Percentiles rank a stretch among this genome's conserved stretches.
Evolutionary conservation across 257 asterid species (phyloP).

Genomic region (Anisodus acutangulus): DNA sequence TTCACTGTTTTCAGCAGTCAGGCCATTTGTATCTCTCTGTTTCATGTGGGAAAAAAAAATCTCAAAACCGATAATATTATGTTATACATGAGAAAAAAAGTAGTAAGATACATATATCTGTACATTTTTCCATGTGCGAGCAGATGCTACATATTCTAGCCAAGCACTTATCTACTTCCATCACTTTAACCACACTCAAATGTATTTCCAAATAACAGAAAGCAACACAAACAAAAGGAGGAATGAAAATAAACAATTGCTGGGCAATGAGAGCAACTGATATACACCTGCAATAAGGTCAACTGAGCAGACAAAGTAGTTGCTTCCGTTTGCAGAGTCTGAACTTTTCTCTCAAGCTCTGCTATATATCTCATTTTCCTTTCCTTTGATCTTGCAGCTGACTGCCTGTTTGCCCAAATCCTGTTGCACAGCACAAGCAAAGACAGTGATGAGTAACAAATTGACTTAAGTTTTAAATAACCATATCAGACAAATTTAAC

Average conservation of each 20-base stretch:
- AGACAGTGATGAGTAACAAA: background rate
- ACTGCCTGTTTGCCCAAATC: slow-evolving; percentile 99
- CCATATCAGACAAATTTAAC: background rate
- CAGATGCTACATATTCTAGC: slow-evolving; percentile 18
- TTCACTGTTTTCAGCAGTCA: slow-evolving; percentile 86
- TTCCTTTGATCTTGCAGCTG: slow-evolving; percentile 98
- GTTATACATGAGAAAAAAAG: background rate
- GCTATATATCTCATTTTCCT: slow-evolving; percentile 96
- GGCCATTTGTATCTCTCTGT: slow-evolving; percentile 95
- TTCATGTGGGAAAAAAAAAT: slow-evolving; percentile 21
- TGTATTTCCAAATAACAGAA: background rate
- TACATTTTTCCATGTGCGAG: background rate
- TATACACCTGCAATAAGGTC: slow-evolving; percentile 77
- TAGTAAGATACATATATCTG: background rate
- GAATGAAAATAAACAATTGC: slow-evolving; percentile 14
- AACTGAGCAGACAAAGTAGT: slow-evolving; percentile 94
- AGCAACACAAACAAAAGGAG: slow-evolving; percentile 9
- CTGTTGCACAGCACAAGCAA: slow-evolving; percentile 42
- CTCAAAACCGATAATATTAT: slow-evolving; percentile 24
- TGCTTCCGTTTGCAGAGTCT: slow-evolving; percentile 92
- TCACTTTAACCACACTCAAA: background rate
- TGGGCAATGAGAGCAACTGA: background rate
- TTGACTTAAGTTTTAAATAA: background rate
- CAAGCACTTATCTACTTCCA: background rate
- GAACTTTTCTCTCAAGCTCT: slow-evolving; percentile 98